phyloP scores from a whole-genome alignment of 2,329 filamentous ascomycete species.

The Pseudogymnoascus sp. region DNA sequence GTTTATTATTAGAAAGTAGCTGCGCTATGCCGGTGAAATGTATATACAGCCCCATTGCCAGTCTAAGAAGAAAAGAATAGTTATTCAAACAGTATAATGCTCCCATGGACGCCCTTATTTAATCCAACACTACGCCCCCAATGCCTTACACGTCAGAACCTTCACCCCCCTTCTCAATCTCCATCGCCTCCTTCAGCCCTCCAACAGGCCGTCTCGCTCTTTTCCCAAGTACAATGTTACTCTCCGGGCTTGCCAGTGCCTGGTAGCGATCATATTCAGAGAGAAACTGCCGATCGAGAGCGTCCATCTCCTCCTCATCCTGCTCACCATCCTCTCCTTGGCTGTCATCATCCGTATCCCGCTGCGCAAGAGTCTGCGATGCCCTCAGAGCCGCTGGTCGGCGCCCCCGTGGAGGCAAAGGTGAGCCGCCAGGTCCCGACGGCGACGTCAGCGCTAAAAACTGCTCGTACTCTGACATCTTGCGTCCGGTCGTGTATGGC shows the following conservation, averaged over 20 bases:
- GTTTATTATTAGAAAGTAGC: neutral
- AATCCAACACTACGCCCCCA: neutral
- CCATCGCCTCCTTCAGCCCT: constrained; percentile 6
- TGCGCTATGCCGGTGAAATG: neutral
- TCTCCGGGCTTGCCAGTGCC: constrained; percentile 21
- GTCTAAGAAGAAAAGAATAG: neutral
- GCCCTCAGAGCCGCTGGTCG: constrained; percentile 13
- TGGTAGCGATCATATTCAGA: constrained; percentile 27
- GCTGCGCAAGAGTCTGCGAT: neutral
- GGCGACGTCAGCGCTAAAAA: constrained; percentile 10
- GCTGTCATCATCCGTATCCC: constrained; percentile 13
- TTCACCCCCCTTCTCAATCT: neutral
- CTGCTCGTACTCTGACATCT: constrained; percentile 13
- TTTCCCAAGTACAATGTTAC: constrained; percentile 21
- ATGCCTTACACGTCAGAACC: neutral
- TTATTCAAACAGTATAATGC: neutral
- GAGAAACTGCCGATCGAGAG: constrained; percentile 16
- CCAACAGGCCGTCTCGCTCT: constrained; percentile 17
- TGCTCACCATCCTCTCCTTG: constrained; percentile 13
- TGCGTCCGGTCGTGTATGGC: constrained; percentile 2
- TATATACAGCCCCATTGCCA: neutral
- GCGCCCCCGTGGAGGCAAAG: constrained; percentile 4
- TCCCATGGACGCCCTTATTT: neutral
- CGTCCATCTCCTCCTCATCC: constrained; percentile 14
- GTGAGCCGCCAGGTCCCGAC: neutral